A percentile compares a stretch with the other conserved stretches of the same genome.
Conservation (phyloP, 2,329 filamentous ascomycete genomes). For the Fusarium circinatum region DNA sequence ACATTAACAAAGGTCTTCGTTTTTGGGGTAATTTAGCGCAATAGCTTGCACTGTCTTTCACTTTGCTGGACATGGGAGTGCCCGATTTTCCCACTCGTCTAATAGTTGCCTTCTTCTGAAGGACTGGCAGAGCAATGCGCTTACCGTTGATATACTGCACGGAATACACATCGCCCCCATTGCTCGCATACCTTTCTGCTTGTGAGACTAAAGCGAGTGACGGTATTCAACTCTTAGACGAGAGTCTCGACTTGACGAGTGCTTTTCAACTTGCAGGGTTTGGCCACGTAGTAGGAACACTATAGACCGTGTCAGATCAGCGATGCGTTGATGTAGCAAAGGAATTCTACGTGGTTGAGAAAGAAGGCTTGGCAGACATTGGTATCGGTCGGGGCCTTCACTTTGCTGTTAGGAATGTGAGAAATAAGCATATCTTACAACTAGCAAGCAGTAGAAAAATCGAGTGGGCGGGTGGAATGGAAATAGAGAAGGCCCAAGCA, state of each 20-base stretch:
- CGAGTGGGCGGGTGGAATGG: background rate
- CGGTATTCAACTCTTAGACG: background rate
- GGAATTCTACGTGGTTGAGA: background rate
- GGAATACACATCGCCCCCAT: background rate
- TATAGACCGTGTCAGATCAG: background rate
- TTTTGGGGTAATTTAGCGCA: no score
- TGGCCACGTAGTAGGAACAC: background rate
- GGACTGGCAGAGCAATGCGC: background rate
- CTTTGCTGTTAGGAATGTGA: background rate
- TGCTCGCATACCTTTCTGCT: background rate
- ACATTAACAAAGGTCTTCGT: no score
- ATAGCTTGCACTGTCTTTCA: background rate
- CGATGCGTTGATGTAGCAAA: background rate
- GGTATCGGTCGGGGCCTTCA: background rate
- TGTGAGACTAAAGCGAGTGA: background rate
- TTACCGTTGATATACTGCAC: background rate
- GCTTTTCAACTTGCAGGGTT: background rate
- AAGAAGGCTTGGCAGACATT: background rate
- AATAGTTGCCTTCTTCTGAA: background rate
- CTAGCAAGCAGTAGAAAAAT: background rate
- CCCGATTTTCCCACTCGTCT: background rate
- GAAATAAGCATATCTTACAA: background rate
- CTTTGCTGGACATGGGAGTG: background rate
- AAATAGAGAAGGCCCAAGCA: background rate
- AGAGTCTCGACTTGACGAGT: background rate